Base-by-base conservation (phyloP, 2,329 filamentous ascomycete genomes). In the Grosmannia clavigera region DNA sequence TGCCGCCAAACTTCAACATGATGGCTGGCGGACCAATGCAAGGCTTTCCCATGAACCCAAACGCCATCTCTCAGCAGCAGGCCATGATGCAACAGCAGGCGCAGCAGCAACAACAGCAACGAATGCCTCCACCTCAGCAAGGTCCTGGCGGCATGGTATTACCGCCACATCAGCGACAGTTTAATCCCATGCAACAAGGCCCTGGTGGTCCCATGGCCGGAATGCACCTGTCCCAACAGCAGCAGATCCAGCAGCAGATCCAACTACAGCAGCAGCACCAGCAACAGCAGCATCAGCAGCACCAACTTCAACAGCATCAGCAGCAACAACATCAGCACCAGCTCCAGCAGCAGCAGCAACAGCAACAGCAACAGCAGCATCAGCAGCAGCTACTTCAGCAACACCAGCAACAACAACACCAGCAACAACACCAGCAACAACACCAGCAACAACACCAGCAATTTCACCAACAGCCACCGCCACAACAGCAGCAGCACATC, bases 41-140 rank as follows among this genome's bases (percentile, higher is more conserved):
- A 51, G 76, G 78, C 27, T 85, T 79, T 66, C 75, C 77, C 50
- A 82, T 84, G 78, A 81, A 78, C 61, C 72, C 78, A 59, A 70
- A 70, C 19, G 75, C 38, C 25, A 31, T 57, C 58, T 76, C 74
- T 58, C 76, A 78, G 59, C 73, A 75, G 55, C 64, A 64, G 29
- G 59, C 58, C 3, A 62, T 63, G 29, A 58, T 62, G 35, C 71
- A 73, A 61, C 71, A 72, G 7, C 31, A 70, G 54, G 61, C 62
- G 48, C 63, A 63, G 52, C 62, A 72, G 65, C 67, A 69, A 46
- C 63, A 64, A 25, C 63, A 63, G 55, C 77, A 78, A 59, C 75
- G 75, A 52, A 73, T 76, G 69, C 72, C 73, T 25, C 67, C 66
- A 40, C 59, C 66, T n/a, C 73, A 73, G 59, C 68, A 70, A 60